Conservation (phyloP, 108 stramenopile genomes). For the Cyclotella baltica region DNA sequence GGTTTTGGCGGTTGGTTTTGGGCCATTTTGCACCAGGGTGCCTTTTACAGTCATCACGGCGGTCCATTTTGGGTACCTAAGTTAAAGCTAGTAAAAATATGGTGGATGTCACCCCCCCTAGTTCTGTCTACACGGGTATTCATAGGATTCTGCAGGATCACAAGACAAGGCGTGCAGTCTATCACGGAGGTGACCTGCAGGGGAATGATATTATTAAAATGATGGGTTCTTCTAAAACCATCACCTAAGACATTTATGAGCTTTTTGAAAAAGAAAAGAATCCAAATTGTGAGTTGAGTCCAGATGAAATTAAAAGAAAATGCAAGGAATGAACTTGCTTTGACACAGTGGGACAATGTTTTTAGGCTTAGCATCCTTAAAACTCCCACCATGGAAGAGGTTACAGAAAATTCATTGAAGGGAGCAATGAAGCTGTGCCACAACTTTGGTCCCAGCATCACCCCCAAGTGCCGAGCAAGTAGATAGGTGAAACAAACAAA, state of each 20-base stretch:
- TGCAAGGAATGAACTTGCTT: not conserved
- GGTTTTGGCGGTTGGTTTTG: too few species aligned
- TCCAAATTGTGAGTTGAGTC: not conserved
- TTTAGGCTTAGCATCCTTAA: not conserved
- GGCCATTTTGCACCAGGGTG: too few species aligned
- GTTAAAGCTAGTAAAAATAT: too few species aligned
- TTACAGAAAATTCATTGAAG: not conserved
- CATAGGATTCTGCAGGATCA: conserved; percentile 6
- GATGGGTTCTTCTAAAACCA: not conserved
- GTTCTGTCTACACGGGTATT: not conserved
- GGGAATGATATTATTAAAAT: conserved; percentile 4
- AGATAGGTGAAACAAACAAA: too few species aligned
- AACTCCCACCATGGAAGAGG: not conserved
- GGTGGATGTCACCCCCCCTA: too few species aligned
- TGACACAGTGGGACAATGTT: not conserved
- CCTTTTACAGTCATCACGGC: too few species aligned
- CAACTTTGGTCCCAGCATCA: conserved; percentile 26
- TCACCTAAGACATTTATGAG: not conserved
- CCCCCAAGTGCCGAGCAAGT: too few species aligned
- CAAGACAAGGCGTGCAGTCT: conserved; percentile 6
- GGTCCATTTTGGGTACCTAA: too few species aligned
- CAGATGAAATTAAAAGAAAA: not conserved
- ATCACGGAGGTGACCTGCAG: conserved; percentile 23
- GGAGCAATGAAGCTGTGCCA: not conserved
- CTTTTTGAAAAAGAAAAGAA: not conserved